Base-by-base conservation (phyloP, 306 rosid species). In the Gastrolobium bilobum region DNA sequence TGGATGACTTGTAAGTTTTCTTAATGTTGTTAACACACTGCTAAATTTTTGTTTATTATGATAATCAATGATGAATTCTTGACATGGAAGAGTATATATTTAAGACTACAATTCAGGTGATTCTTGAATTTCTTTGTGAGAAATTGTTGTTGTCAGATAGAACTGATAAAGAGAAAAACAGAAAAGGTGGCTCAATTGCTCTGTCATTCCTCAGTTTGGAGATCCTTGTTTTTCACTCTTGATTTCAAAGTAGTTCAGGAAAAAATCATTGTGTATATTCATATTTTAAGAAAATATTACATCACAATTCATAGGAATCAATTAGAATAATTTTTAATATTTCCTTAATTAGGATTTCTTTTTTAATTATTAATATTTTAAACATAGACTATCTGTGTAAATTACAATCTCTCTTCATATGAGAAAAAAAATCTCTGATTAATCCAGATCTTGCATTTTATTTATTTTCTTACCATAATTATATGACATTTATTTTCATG, bases 1-100 rank as follows among this genome's bases (percentile, higher is more conserved):
- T 96, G 99, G 99, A 96, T 81, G 99, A 96, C 70, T 73, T 88
- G 99, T 96, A 83, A 91, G 96, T 86, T 59, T 30, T 52, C 26
- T 67, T 15, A 10, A 29, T 68, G 1, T 37, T n/a, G 10, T 74
- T 7, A 38, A 29, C 2, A 11, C 5, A 26, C 42, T 5, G 5
- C 6, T 14, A 6, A 10, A 0, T 77, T 46, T 42, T 54, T 5
- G 34, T 15, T 29, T n/a, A 29, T 29, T n/a, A 29, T 56, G 34
- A 11, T 14, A 35, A 62, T n/a, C 33, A 62, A 2, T 47, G 4
- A 51, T 72, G 56, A 31, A 57, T 66, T 58, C 10, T 37, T 46
- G 62, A 56, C 26, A 13, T 80, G 42, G 57, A 66, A 37, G 62
- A 75, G 35, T 35, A 64, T 14, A 57, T 1, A 40, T 46, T 75